These are phyloP conservation scores for Alternaria sp. DNA, from an alignment of 2,329 filamentous ascomycete species.

Conservation along the genomic window DNA sequence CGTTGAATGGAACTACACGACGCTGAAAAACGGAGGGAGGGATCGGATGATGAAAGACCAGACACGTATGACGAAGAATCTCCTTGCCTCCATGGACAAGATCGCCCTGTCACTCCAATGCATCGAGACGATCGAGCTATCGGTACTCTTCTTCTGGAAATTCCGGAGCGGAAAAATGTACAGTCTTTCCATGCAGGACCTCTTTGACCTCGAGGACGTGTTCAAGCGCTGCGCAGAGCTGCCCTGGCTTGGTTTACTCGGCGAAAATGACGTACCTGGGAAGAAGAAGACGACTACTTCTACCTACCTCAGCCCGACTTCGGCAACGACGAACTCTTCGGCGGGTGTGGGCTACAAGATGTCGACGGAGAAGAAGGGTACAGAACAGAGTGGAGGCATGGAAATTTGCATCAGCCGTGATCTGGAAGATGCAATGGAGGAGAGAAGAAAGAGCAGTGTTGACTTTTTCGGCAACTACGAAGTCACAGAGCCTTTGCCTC, in stretches of 20 bases:
- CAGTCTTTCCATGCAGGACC: conserved; percentile 42
- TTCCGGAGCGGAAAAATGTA: conserved; percentile 41
- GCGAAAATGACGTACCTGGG: conserved; percentile 26
- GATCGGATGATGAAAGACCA: conserved; percentile 33
- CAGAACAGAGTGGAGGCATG: conserved; percentile 45
- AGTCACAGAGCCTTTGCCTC: conserved; percentile 42
- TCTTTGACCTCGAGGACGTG: conserved; percentile 45
- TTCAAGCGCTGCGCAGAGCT: conserved; percentile 43
- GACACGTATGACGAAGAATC: conserved; percentile 38
- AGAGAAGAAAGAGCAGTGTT: conserved; percentile 36
- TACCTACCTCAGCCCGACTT: conserved; percentile 23
- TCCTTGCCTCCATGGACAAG: conserved; percentile 41
- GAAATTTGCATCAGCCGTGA: conserved; percentile 44
- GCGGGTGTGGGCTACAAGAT: conserved; percentile 46
- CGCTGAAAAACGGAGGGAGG: conserved; percentile 26
- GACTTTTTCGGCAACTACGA: conserved; percentile 47
- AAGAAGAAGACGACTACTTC: conserved; percentile 7
- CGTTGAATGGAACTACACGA: conserved; percentile 45
- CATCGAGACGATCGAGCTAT: conserved; percentile 40
- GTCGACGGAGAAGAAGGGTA: conserved; percentile 39
- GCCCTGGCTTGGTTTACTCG: conserved; percentile 38
- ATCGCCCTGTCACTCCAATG: conserved; percentile 30
- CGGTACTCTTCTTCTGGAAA: conserved; percentile 46
- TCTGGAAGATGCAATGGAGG: conserved; percentile 40
- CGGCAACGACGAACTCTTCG: conserved; percentile 4